Evolutionary conservation across 768 basidiomycete species (phyloP), one percentile per base, ranked within the genome.

Genomic region (Ramaria sp.): DNA sequence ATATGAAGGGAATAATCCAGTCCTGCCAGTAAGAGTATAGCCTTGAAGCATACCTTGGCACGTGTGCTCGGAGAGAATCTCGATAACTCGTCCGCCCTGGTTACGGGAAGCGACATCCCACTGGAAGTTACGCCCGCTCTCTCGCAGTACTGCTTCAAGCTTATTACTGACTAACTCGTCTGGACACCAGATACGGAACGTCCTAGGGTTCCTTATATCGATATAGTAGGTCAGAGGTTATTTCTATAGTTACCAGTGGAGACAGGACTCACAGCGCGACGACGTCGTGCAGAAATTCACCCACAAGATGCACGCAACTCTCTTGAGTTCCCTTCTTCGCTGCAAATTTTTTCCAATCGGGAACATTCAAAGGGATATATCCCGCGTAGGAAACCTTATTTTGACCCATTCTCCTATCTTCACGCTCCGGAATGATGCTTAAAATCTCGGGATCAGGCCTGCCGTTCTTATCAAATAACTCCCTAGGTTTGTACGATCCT

Each of bases 21-120:
- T 85, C 38, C 84, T 74, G 8, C 92, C 92, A 0, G 92, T 94
- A 44, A 96, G 78, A 5, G 89, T 91, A 67, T 94, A 94, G 2
- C 92, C 91, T 67, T 96, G 88, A 12, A 94, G 72, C 83, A 91
- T 91, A 22, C 85, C 89, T 64, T 92, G 87, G 60, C 86, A 86
- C 9, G 87, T 89, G 62, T 92, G 89, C 63, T 90, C 88, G 6
- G 85, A 88, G 16, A 94, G 79, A 54, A 93, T 92, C 67, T 95
- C 92, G 56, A 92, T 74, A 43, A 94, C 79, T 8, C 90, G 82
- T 0, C 91, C 92, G 38, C 87, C 88, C 58, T 82, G 72, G 9
- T 71, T 81, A 59, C 84, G 79, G 20, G 72, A 74, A 1, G 77
- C 74, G 10, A 73, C 61, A 62, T 95, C 92, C 88, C 88, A 92